Evolutionary conservation across 139 green algal genomes (phyloP).

Genomic region (Chlamydomonas schloesseri): DNA sequence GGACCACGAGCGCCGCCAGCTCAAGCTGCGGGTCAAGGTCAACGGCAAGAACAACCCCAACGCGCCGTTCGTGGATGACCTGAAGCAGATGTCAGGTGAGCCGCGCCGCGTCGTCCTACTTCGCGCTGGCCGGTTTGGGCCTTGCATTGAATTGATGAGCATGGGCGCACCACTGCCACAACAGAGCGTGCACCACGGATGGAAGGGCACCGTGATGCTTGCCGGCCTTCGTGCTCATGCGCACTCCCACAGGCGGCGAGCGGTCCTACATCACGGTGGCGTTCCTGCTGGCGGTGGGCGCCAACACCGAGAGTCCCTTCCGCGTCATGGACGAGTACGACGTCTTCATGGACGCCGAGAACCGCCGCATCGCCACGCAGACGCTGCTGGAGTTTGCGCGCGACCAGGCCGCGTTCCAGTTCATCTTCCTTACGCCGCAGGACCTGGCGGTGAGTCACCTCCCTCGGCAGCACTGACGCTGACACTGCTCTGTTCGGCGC

Average conservation of each 20-base stretch:
- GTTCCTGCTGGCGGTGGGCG: slow-evolving; percentile 89
- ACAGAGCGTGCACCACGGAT: too few species aligned
- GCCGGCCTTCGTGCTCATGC: too few species aligned
- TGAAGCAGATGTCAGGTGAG: slow-evolving; percentile 73
- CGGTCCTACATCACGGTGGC: slow-evolving; percentile 90
- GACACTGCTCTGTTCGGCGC: too few species aligned
- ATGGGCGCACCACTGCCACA: too few species aligned
- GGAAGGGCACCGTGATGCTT: too few species aligned
- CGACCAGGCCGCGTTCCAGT: slow-evolving; percentile 75
- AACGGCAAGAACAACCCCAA: slow-evolving; percentile 30
- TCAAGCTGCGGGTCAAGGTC: slow-evolving; percentile 51
- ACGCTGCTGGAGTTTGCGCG: slow-evolving; percentile 80
- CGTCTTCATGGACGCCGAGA: slow-evolving; percentile 80
- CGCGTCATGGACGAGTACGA: slow-evolving; percentile 78
- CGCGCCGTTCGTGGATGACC: slow-evolving; percentile 58
- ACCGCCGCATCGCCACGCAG: slow-evolving; percentile 75
- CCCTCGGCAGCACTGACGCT: too few species aligned
- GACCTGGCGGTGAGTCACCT: background rate
- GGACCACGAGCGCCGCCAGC: slow-evolving; percentile 19
- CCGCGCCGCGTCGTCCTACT: too few species aligned
- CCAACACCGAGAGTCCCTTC: slow-evolving; percentile 83
- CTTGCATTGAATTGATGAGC: too few species aligned
- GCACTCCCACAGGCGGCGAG: slow-evolving; percentile 91
- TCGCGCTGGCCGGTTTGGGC: too few species aligned
- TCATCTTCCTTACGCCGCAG: slow-evolving; percentile 88